phyloP scores from a whole-genome alignment of 805 yeast genomes.

The Yarrowia divulgata region DNA sequence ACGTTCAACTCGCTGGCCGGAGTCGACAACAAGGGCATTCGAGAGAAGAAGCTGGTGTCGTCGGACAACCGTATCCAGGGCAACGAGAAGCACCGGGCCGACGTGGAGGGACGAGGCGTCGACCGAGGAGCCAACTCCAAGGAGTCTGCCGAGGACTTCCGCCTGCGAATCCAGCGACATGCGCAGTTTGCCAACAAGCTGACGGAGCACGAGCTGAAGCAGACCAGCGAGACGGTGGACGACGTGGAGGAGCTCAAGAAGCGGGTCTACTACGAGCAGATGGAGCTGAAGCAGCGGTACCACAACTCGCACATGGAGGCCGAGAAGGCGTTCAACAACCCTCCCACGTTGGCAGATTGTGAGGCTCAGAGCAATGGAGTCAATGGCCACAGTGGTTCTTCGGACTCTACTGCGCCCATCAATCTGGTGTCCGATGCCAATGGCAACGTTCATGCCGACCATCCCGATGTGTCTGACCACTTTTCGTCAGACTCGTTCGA shows the following conservation, averaged over 20 bases:
- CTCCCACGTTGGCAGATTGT: background rate
- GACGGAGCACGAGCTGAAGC: slow-evolving; percentile 62
- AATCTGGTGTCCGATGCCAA: slow-evolving; percentile 14
- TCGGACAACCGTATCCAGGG: slow-evolving; percentile 81
- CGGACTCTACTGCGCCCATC: slow-evolving; percentile 12
- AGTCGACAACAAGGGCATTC: slow-evolving; percentile 79
- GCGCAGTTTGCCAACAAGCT: slow-evolving; percentile 37
- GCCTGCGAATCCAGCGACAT: slow-evolving; percentile 52
- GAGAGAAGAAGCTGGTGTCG: slow-evolving; percentile 82
- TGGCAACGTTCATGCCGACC: slow-evolving; percentile 13
- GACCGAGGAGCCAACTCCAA: slow-evolving; percentile 63
- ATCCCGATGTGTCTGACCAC: background rate
- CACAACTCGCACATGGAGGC: slow-evolving; percentile 36
- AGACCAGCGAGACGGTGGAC: slow-evolving; percentile 51
- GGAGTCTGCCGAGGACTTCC: slow-evolving; percentile 34
- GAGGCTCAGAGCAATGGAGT: background rate
- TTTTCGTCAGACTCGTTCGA: slow-evolving; percentile 2
- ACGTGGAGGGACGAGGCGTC: slow-evolving; percentile 77
- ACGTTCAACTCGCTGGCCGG: slow-evolving; percentile 91
- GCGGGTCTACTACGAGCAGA: slow-evolving; percentile 44
- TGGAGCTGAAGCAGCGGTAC: slow-evolving; percentile 39
- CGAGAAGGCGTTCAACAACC: slow-evolving; percentile 17
- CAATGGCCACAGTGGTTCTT: slow-evolving; percentile 13
- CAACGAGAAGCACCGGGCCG: slow-evolving; percentile 67
- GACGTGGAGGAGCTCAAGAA: slow-evolving; percentile 47